These are phyloP conservation scores for Trametes coccinea DNA, from an alignment of 768 basidiomycete species.

Conservation along the genomic window DNA sequence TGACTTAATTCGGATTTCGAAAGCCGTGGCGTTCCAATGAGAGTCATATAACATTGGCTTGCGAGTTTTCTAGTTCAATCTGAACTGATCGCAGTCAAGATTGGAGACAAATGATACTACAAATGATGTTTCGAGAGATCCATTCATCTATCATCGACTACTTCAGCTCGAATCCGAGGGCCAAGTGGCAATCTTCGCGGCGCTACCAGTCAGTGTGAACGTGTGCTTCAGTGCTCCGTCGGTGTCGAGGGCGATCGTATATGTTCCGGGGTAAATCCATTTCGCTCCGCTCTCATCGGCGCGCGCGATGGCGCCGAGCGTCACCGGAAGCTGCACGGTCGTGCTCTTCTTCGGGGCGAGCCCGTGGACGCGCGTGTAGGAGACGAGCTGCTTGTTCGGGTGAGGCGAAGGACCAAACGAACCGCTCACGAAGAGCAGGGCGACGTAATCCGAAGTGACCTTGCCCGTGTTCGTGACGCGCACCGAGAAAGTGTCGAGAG, in stretches of 20 bases:
- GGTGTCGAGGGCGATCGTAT: constrained; percentile 45
- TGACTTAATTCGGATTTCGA: no score
- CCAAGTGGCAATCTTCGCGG: constrained; percentile 43
- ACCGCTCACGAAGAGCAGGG: constrained; percentile 52
- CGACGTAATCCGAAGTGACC: constrained; percentile 54
- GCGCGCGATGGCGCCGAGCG: constrained; percentile 50
- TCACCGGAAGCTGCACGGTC: constrained; percentile 42
- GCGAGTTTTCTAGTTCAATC: no score
- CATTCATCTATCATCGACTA: no score
- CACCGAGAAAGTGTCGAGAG: constrained; percentile 51
- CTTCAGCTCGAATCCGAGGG: constrained; percentile 28
- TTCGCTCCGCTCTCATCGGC: constrained; percentile 47
- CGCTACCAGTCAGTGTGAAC: constrained; percentile 46
- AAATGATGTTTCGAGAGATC: no score
- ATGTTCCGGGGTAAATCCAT: constrained; percentile 47
- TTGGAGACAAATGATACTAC: no score
- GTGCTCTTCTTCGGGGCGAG: constrained; percentile 33
- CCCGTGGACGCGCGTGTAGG: constrained; percentile 46
- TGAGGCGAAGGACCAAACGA: constrained; percentile 50
- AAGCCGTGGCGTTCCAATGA: no score
- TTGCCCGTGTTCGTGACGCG: constrained; percentile 50
- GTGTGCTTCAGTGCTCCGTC: constrained; percentile 38
- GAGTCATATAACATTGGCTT: no score
- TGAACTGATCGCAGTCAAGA: no score
- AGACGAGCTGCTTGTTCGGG: constrained; percentile 53